Conservation (phyloP, 495 filamentous ascomycete genomes). For the Aspergillus sclerotioniger region DNA sequence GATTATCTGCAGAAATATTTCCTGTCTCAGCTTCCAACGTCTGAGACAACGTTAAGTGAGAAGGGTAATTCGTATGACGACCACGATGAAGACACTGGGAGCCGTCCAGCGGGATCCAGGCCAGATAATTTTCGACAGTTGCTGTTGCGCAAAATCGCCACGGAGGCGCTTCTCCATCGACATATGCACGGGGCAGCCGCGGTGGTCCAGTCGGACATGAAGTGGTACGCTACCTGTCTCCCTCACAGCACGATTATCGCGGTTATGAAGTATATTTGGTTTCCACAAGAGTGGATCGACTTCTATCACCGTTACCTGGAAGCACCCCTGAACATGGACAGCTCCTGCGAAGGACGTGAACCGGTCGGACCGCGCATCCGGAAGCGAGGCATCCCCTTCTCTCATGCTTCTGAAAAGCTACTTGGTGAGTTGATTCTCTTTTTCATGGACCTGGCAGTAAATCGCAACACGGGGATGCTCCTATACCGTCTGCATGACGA, state of each 20-base stretch:
- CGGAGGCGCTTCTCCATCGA: constrained; percentile 53
- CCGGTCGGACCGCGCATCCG: constrained; percentile 39
- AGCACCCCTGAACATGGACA: constrained; percentile 50
- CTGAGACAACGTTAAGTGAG: constrained; percentile 12
- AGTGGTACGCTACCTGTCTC: constrained; percentile 47
- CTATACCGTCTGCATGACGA: constrained; percentile 59
- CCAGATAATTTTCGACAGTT: constrained; percentile 52
- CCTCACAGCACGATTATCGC: constrained; percentile 54
- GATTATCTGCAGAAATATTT: constrained; percentile 40
- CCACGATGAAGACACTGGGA: constrained; percentile 12
- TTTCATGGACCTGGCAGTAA: constrained; percentile 58
- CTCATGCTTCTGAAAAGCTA: constrained; percentile 51
- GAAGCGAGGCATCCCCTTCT: constrained; percentile 49
- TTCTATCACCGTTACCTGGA: constrained; percentile 57
- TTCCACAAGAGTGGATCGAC: constrained; percentile 48
- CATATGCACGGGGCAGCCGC: constrained; percentile 51
- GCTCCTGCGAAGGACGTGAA: constrained; percentile 27
- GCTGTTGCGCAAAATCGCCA: constrained; percentile 53
- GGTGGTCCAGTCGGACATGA: constrained; percentile 54
- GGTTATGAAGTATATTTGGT: constrained; percentile 51
- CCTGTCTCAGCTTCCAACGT: constrained; percentile 38
- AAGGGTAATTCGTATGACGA: constrained; percentile 13
- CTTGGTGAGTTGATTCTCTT: constrained; percentile 57
- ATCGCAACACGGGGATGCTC: constrained; percentile 48
- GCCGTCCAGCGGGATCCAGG: constrained; percentile 22